Conservation (phyloP, 192 early-diverging fungal genomes). For the Backusella macrospora region DNA sequence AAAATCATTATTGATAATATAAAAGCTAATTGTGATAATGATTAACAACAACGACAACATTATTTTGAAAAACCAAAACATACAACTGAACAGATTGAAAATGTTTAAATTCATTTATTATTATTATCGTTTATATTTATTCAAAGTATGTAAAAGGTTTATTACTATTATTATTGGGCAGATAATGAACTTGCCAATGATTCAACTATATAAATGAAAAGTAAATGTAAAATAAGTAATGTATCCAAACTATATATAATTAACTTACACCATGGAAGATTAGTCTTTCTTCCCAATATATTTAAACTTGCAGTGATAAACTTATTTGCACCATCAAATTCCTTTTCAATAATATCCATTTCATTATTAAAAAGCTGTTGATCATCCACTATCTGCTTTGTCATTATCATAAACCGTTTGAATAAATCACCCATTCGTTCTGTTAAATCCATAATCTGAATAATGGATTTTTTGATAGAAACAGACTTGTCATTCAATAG, state of each 20-base stretch:
- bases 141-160: not conserved
- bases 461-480: constrained; percentile 29
- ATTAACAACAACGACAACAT: not conserved
- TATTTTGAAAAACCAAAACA: constrained; percentile 4
- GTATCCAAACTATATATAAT: not conserved
- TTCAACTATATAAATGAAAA: constrained; percentile 8
- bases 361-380: not conserved
- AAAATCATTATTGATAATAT: not conserved
- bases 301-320: constrained; percentile 40
- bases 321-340: constrained; percentile 30
- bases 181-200: constrained; percentile 10
- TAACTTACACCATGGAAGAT: constrained; percentile 38
- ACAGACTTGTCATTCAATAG: constrained; percentile 35
- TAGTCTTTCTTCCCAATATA: constrained; percentile 36
- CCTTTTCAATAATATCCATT: constrained; percentile 25
- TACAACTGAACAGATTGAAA: not conserved
- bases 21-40: not conserved
- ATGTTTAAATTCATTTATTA: not conserved
- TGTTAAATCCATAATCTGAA: constrained; percentile 31
- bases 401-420: not conserved
- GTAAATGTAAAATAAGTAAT: not conserved
- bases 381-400: not conserved
- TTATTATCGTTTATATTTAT: not conserved
- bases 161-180: not conserved
- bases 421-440: constrained; percentile 23